Percentiles rank a stretch among this genome's conserved stretches.
phyloP scores from a whole-genome alignment of 75 land plant genomes.

The Ceratopteris richardii region DNA sequence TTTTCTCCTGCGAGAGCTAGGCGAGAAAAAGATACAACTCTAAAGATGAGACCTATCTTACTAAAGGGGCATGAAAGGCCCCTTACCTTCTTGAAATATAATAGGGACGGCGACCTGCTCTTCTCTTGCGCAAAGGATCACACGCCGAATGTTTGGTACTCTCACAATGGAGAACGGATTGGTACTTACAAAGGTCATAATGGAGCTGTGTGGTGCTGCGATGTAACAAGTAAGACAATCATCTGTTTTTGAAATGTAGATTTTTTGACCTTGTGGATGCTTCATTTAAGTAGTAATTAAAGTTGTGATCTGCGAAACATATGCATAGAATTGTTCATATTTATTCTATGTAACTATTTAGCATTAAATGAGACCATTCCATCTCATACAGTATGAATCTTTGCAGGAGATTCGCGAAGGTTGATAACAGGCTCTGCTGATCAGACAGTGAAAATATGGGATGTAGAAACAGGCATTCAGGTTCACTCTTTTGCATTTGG shows the following conservation, averaged over 20 bases:
- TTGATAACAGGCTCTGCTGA: slow-evolving; percentile 94
- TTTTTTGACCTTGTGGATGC: slow-evolving; percentile 1
- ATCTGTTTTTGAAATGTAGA: too few species aligned
- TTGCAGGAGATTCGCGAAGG: slow-evolving; percentile 62
- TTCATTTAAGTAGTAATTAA: too few species aligned
- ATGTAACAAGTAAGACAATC: slow-evolving; percentile 55
- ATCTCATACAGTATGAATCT: too few species aligned
- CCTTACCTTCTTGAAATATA: slow-evolving; percentile 81
- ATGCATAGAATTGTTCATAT: too few species aligned
- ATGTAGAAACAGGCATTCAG: slow-evolving; percentile 68
- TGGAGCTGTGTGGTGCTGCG: slow-evolving; percentile 98
- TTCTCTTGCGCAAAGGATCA: slow-evolving; percentile 97
- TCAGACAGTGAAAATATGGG: slow-evolving; percentile 92
- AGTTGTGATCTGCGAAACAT: too few species aligned
- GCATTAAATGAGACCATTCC: too few species aligned
- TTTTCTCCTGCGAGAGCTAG: too few species aligned
- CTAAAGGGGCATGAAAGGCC: slow-evolving; percentile 99
- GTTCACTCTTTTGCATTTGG: slow-evolving; percentile 69
- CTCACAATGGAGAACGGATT: slow-evolving; percentile 90
- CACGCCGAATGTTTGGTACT: slow-evolving; percentile 86
- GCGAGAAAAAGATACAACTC: too few species aligned
- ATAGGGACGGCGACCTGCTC: slow-evolving; percentile 82
- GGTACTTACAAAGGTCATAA: slow-evolving; percentile 93
- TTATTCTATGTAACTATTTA: too few species aligned
- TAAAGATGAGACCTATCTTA: slow-evolving; percentile 93